Base-by-base conservation (phyloP, 495 filamentous ascomycete genomes). In the Penicillium longicatenatum region DNA sequence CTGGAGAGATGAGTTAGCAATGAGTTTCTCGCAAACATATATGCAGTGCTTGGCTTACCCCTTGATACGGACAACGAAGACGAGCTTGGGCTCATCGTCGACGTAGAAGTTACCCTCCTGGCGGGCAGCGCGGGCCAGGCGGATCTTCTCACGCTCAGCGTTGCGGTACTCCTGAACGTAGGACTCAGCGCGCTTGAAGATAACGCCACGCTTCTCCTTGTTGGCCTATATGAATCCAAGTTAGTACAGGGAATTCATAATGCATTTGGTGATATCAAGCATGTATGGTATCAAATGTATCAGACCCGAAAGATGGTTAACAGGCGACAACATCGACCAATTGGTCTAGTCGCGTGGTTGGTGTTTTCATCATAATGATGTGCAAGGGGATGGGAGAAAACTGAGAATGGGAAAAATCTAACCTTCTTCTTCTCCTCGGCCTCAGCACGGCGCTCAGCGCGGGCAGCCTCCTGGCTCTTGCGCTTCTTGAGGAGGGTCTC, bases 251-350 rank as follows among this genome's bases (percentile, higher is more conserved):
- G 52, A 29, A 67, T 52, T 48, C 53, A 58, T 61, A 45, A 29
- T 30, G 31, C 52, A n/a, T 17, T 55, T 55, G 52, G 29, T 64
- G 33, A 61, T 39, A 54, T 50, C 33, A 69, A 58, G 54, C 55
- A 59, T 52, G 29, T 60, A 56, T 58, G 24, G 50, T 55, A 68
- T 65, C 69, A 74, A 67, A 66, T 54, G 62, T 71, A 69, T 98
- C 94, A 98, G 93, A 86, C 93, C 94, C 94, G 94, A 98, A 98
- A 98, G 94, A 98, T 98, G 92, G 92, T 88, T 95, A 88, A 87
- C 82, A 87, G 78, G 86, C 90, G 90, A 97, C 92, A 96, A 77
- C 94, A 98, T 97, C 69, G 94, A 92, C 89, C 72, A 58, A 68
- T 67, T 73, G 80, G 85, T 88, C 95, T 98, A 98, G 93, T 93